Evolutionary conservation across 352 stramenopile species (phyloP).

Genomic region (Blastocystis sp.): DNA sequence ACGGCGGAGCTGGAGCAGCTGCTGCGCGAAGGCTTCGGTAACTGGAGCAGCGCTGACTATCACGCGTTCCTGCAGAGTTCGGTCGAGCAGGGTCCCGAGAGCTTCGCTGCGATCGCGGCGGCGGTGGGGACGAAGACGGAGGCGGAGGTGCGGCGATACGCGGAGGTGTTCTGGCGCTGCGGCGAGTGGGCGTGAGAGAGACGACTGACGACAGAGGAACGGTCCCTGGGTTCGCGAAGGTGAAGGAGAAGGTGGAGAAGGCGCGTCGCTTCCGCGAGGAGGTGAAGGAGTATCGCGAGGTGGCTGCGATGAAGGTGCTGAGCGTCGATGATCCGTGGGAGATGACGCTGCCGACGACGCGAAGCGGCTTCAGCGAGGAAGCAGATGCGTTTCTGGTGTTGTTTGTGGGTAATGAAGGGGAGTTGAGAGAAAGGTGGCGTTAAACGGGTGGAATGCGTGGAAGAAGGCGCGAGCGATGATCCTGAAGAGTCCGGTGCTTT

Average conservation of each 20-base stretch:
- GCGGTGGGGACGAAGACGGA: conserved; percentile 67
- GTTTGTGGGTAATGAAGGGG: background rate
- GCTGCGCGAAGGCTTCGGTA: conserved; percentile 77
- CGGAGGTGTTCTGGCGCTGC: conserved; percentile 68
- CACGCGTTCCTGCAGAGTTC: conserved; percentile 82
- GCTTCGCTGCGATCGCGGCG: conserved; percentile 75
- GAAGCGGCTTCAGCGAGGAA: background rate
- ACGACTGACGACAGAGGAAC: conserved; percentile 54
- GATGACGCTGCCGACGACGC: background rate
- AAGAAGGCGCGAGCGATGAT: background rate
- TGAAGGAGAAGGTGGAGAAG: conserved; percentile 63
- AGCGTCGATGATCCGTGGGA: background rate
- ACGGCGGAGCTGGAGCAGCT: conserved; percentile 80
- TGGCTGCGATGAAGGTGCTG: background rate
- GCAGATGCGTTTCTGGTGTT: conserved; percentile 10
- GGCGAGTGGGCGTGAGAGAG: conserved; percentile 57
- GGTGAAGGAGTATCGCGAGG: conserved; percentile 59
- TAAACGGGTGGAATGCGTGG: conserved; percentile 27
- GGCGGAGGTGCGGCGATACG: conserved; percentile 65
- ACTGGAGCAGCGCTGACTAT: conserved; percentile 76
- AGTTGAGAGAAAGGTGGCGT: background rate
- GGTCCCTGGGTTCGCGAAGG: conserved; percentile 64
- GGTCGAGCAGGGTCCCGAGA: conserved; percentile 77
- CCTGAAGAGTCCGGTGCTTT: background rate
- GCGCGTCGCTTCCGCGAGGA: conserved; percentile 70